Evolutionary conservation across 2,329 filamentous ascomycete species (phyloP).

Genomic region (Pseudogymnoascus verrucosus): DNA sequence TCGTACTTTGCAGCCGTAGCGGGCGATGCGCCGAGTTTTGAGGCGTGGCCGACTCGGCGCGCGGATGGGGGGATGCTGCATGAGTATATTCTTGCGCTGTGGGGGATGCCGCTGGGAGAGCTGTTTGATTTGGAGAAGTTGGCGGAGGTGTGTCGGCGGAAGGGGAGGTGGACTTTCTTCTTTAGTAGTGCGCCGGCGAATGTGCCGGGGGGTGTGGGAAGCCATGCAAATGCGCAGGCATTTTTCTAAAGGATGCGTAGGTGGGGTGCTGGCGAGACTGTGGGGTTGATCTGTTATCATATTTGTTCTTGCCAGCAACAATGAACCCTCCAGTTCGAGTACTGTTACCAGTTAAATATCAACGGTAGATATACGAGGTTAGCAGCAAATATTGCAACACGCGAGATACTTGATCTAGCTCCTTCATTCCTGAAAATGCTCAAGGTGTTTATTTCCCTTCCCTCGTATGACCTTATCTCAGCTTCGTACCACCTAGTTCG

Average conservation of each 20-base stretch:
- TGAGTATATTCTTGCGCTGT: constrained; percentile 26
- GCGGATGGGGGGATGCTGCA: constrained; percentile 19
- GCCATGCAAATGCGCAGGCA: constrained; percentile 42
- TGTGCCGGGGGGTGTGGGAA: constrained; percentile 43
- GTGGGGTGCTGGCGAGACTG: not conserved
- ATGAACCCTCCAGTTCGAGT: not conserved
- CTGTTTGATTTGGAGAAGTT: constrained; percentile 28
- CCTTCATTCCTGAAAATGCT: not conserved
- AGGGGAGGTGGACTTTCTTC: constrained; percentile 27
- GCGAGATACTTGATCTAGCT: not conserved
- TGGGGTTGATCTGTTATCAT: not conserved
- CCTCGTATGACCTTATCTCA: not conserved
- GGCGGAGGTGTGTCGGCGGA: constrained; percentile 23
- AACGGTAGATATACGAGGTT: not conserved
- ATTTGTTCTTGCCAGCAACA: not conserved
- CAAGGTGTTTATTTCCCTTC: no score
- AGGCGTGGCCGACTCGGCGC: constrained; percentile 25
- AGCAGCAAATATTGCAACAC: not conserved
- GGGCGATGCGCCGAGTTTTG: constrained; percentile 37
- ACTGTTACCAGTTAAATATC: not conserved
- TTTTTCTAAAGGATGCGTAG: constrained; percentile 24
- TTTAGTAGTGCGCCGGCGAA: constrained; percentile 24
- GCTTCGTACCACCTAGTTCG: not conserved
- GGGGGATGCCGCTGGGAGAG: constrained; percentile 29
- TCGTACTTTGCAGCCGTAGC: constrained; percentile 36